Evolutionary conservation across 352 stramenopile species (phyloP).

Genomic region (Phytophthora pseudosyringae): DNA sequence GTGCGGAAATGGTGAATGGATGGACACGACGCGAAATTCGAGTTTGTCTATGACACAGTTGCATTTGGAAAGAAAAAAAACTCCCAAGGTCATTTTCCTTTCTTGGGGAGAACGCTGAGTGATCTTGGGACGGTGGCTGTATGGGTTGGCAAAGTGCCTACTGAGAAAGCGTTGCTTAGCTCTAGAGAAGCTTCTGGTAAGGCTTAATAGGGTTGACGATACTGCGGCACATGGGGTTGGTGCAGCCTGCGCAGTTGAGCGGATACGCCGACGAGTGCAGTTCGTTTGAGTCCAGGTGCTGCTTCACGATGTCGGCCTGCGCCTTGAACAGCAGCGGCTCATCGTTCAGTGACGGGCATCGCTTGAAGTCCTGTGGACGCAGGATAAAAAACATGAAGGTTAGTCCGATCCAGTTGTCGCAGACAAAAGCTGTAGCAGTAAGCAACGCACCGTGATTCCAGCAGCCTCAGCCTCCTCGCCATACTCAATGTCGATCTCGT

Average conservation of each 20-base stretch:
- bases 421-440: not conserved
- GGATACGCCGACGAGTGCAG: conserved; percentile 85
- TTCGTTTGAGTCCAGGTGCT: conserved; percentile 86
- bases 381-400: conserved; percentile 4
- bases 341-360: conserved; percentile 97
- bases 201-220: conserved; percentile 88
- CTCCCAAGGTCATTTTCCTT: too few species aligned
- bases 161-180: not conserved
- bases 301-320: conserved; percentile 97
- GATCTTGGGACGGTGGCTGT: not conserved
- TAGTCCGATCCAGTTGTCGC: not conserved
- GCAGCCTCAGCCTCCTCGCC: conserved; percentile 94
- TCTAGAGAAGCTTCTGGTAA: conserved; percentile 63
- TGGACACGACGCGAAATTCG: conserved; percentile 7
- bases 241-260: conserved; percentile 85
- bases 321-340: conserved; percentile 94
- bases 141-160: conserved; percentile 7
- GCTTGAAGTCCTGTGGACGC: conserved; percentile 84
- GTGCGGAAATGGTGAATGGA: not conserved
- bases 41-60: conserved; percentile 31
- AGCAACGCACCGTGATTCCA: conserved; percentile 86
- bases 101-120: too few species aligned
- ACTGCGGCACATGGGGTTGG: conserved; percentile 83
- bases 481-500: conserved; percentile 99
- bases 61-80: conserved; percentile 4